phyloP scores from a whole-genome alignment of 2,329 filamentous ascomycete species.

The Aspergillus sclerotialis region DNA sequence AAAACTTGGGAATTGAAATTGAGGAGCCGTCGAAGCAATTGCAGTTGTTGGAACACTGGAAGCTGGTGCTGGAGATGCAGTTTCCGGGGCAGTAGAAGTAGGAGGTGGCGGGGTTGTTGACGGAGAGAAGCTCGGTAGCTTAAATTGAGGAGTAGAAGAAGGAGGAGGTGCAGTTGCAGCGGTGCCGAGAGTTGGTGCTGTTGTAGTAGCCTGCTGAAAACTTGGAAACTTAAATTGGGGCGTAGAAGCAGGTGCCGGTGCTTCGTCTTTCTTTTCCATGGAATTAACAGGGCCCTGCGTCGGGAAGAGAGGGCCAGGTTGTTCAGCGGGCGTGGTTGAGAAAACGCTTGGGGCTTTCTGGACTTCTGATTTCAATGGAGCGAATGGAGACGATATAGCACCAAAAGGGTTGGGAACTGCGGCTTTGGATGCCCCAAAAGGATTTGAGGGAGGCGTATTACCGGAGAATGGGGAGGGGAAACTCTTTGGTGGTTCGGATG shows the following conservation, averaged over 20 bases:
- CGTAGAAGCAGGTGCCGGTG: not conserved
- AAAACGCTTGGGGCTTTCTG: not conserved
- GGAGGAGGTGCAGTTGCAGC: slow-evolving; percentile 2
- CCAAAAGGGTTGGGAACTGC: not conserved
- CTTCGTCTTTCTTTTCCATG: not conserved
- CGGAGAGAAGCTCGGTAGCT: slow-evolving; percentile 1
- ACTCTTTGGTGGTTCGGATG: slow-evolving; percentile 6
- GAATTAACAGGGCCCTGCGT: not conserved
- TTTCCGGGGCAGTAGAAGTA: too few species aligned
- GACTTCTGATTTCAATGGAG: not conserved
- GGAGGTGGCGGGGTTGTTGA: not conserved
- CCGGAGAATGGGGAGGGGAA: not conserved
- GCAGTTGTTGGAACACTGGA: not conserved
- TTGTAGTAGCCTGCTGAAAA: not conserved
- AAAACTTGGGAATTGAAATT: slow-evolving; percentile 5
- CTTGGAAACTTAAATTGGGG: slow-evolving; percentile 1
- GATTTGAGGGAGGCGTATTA: slow-evolving; percentile 1
- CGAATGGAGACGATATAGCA: not conserved
- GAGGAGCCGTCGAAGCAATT: not conserved
- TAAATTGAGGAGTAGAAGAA: not conserved
- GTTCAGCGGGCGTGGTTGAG: not conserved
- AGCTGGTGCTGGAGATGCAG: too few species aligned
- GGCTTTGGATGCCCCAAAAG: slow-evolving; percentile 2
- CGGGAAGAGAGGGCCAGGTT: not conserved
- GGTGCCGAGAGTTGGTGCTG: not conserved